Conservation (phyloP, 306 rosid genomes). For the Cercis canadensis region DNA sequence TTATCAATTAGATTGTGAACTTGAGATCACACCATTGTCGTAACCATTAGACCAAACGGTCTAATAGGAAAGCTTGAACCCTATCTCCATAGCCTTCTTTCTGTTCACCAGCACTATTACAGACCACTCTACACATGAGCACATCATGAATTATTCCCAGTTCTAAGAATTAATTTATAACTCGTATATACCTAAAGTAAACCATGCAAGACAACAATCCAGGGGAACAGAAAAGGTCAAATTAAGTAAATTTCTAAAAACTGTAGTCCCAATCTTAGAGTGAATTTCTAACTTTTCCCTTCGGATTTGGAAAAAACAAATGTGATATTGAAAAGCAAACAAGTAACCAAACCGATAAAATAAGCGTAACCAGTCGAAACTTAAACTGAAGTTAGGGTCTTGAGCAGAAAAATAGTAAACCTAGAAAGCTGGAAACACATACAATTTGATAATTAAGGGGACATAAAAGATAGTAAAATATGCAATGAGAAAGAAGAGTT, state of each 20-base stretch:
- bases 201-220: slow-evolving; percentile 18
- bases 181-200: slow-evolving; percentile 27
- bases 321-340: not conserved
- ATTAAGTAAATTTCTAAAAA: not conserved
- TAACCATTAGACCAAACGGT: slow-evolving; percentile 11
- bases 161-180: slow-evolving; percentile 7
- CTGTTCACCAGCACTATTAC: slow-evolving; percentile 12
- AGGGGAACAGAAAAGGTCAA: not conserved
- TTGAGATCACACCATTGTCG: slow-evolving; percentile 33
- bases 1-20: not conserved
- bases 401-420: not conserved
- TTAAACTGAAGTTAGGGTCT: slow-evolving; percentile 26
- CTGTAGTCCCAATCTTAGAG: not conserved
- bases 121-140: slow-evolving; percentile 14
- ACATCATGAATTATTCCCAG: not conserved
- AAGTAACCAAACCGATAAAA: not conserved
- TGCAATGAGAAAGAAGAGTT: slow-evolving; percentile 38
- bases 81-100: slow-evolving; percentile 24
- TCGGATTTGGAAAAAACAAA: not conserved
- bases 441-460: slow-evolving; percentile 1
- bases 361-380: slow-evolving; percentile 20
- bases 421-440: slow-evolving; percentile 23
- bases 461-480: not conserved
- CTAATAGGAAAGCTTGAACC: slow-evolving; percentile 20
- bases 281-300: not conserved